Conservation (phyloP, 164 flowering plant species). For the Kalanchoe fedtschenkoi region DNA sequence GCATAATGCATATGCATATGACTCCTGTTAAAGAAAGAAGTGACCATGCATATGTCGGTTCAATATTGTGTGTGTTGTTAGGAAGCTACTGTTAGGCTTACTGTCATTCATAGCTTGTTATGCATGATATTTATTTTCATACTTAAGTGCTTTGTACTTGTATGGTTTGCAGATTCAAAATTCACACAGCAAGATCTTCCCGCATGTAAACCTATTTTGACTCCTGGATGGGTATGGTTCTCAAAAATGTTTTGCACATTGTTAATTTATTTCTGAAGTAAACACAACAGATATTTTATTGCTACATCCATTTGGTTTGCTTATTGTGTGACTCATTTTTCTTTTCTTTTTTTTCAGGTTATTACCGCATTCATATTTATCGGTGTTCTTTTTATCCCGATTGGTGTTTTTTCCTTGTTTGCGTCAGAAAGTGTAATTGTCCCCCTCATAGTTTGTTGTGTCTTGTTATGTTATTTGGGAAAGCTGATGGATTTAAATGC, state of each 20-base stretch:
- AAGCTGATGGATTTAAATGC: neutral
- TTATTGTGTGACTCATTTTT: neutral
- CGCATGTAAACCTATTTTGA: neutral
- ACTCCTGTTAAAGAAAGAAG: too few relatives aligned
- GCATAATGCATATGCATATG: too few relatives aligned
- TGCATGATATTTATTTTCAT: neutral
- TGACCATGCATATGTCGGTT: too few relatives aligned
- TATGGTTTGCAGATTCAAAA: neutral
- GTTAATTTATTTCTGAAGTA: too few relatives aligned
- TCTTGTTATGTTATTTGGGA: neutral
- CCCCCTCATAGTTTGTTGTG: neutral
- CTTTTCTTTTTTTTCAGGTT: neutral
- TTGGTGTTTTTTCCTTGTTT: neutral
- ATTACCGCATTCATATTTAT: conserved; percentile 1
- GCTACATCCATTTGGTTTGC: neutral
- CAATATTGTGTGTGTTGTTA: too few relatives aligned
- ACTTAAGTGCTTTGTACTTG: neutral
- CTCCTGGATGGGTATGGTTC: conserved; percentile 3
- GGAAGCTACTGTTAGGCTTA: neutral
- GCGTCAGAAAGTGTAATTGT: neutral
- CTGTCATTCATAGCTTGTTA: too few relatives aligned
- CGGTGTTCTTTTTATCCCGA: neutral
- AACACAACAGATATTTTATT: too few relatives aligned
- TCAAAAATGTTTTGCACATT: neutral
- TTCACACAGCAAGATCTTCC: conserved; percentile 3